A percentile compares a stretch with the other conserved stretches of the same genome.
Evolutionary conservation across 345 rosid genomes (phyloP).

Genomic region (Pelargonium nanum): DNA sequence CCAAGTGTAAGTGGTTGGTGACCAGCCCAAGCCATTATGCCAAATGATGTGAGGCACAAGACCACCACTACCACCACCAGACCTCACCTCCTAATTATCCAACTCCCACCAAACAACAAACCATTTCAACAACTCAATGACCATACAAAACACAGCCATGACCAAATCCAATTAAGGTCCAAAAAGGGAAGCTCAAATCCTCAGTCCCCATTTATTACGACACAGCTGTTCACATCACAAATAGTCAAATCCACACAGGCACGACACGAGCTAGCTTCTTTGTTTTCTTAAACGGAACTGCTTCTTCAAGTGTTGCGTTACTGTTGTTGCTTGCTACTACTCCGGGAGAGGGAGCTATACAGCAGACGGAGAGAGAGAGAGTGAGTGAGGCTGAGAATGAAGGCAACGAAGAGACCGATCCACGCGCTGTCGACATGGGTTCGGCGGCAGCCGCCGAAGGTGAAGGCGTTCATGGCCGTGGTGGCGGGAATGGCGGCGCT

Average conservation of each 20-base stretch:
- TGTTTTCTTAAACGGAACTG: not conserved
- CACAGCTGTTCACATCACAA: not conserved
- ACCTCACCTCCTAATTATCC: not conserved
- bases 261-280: not conserved
- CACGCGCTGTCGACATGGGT: slow-evolving; percentile 54
- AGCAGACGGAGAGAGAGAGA: too few species aligned
- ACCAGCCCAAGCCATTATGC: not conserved
- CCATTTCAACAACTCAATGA: not conserved
- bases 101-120: not conserved
- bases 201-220: too few species aligned
- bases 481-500: slow-evolving; percentile 45
- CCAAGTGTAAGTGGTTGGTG: not conserved
- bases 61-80: not conserved
- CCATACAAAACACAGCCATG: too few species aligned
- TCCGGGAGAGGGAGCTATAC: too few species aligned
- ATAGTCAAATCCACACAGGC: not conserved
- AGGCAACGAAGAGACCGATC: slow-evolving; percentile 43
- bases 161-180: not conserved
- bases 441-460: slow-evolving; percentile 69
- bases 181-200: too few species aligned
- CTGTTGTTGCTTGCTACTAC: too few species aligned
- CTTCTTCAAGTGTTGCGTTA: not conserved
- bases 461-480: slow-evolving; percentile 47
- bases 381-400: too few species aligned
- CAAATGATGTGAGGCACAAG: not conserved